Evolutionary conservation across 352 stramenopile genomes (phyloP), one percentile per base, ranked within the genome.

Genomic region (Globisporangium solare): DNA sequence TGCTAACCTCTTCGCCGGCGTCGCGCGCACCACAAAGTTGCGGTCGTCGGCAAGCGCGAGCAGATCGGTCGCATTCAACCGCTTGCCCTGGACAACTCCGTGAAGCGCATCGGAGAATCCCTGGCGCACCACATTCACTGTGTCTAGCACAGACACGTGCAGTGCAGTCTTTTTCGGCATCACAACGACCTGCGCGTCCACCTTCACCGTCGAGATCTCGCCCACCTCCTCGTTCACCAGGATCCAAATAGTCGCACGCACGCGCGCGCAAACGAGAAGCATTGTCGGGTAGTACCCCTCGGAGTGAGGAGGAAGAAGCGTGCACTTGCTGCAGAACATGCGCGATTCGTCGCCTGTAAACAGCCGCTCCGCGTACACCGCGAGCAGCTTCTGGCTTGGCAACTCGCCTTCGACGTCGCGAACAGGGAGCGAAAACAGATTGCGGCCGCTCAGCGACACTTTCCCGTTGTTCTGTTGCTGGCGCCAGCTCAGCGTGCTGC

Each of bases 251-350:
- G 87, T 90, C 0, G 71, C 67, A 35, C 67, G 27, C 27, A 53
- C 60, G 12, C 68, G 70, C 37, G 72, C 72, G 52, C 69, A 70
- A 24, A 83, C 61, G 6, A 86, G 50, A 47, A 83, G 32, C 67
- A 90, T 63, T 24, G 85, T 75, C 11, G 82, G 70, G 22, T 86
- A 86, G 60, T 91, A 94, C 3, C 67, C 66, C 18, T 76, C 43
- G 7, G 63, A 71, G 32, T 74, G 70, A 11, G 82, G 76, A 8
- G 84, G 84, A 32, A 94, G 54, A 41, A 94, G 58, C 39, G 84
- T 94, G 51, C 76, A 90, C 52, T 91, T 89, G 48, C 66, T 78
- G 61, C 82, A 89, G 57, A 85, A 84, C 76, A 94, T 89, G 40
- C 61, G 74, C 46, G 78, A 84, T 47, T 90, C 83, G 50, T 88